A percentile compares a stretch with the other conserved stretches of the same genome.
phyloP scores from a whole-genome alignment of 495 filamentous ascomycete genomes.

The Aspergillus heteromorphus region DNA sequence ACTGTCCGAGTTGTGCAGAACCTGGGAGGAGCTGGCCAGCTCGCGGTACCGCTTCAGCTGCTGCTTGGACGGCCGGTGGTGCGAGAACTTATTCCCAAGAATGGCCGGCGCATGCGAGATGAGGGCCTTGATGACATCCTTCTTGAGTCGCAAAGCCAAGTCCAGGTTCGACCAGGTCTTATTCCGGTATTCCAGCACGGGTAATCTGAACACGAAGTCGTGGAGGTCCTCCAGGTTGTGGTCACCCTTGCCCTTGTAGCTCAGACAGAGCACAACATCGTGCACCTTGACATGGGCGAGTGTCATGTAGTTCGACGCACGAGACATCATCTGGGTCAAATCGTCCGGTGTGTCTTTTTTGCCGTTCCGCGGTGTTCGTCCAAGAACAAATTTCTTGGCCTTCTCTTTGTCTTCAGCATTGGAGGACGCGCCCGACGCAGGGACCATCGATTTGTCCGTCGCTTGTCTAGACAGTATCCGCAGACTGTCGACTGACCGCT shows the following conservation, averaged over 20 bases:
- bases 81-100: slow-evolving; percentile 92
- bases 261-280: slow-evolving; percentile 88
- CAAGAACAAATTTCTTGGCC: slow-evolving; percentile 51
- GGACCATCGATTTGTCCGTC: slow-evolving; percentile 38
- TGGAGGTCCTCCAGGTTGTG: slow-evolving; percentile 95
- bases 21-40: slow-evolving; percentile 52
- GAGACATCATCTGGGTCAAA: slow-evolving; percentile 94
- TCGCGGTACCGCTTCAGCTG: slow-evolving; percentile 77
- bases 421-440: slow-evolving; percentile 29
- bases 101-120: slow-evolving; percentile 95
- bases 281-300: slow-evolving; percentile 92
- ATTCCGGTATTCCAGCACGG: slow-evolving; percentile 91
- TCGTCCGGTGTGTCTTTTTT: slow-evolving; percentile 71
- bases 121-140: slow-evolving; percentile 85
- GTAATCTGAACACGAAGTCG: slow-evolving; percentile 93
- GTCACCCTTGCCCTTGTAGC: slow-evolving; percentile 93
- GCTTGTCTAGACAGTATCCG: slow-evolving; percentile 44
- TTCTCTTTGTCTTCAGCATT: slow-evolving; percentile 51
- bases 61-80: slow-evolving; percentile 72
- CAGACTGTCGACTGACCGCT: slow-evolving; percentile 64
- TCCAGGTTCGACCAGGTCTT: slow-evolving; percentile 99
- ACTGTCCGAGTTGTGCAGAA: slow-evolving; percentile 50
- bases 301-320: slow-evolving; percentile 96
- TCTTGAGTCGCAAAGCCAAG: slow-evolving; percentile 84
- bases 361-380: slow-evolving; percentile 39